Evolutionary conservation across 2,329 filamentous ascomycete species (phyloP).

Genomic region (Neofusicoccum parvum): DNA sequence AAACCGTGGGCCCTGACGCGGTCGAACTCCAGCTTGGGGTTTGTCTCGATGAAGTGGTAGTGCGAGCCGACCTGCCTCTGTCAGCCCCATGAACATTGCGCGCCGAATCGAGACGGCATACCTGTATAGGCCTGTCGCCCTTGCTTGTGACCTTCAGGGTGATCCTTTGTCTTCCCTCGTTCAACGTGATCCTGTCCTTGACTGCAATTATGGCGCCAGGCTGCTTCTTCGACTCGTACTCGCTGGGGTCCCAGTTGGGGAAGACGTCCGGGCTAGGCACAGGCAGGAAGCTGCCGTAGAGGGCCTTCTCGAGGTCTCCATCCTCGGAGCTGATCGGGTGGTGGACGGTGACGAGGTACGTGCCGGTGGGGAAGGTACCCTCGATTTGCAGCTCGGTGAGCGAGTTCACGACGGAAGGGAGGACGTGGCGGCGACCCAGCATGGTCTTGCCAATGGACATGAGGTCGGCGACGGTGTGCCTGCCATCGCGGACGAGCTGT

Average conservation of each 20-base stretch:
- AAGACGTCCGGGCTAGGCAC: constrained; percentile 71
- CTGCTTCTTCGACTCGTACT: constrained; percentile 67
- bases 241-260: constrained; percentile 62
- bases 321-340: constrained; percentile 85
- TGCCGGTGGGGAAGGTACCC: constrained; percentile 87
- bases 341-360: constrained; percentile 92
- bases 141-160: constrained; percentile 77
- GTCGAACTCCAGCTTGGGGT: constrained; percentile 87
- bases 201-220: constrained; percentile 79
- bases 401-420: constrained; percentile 77
- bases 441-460: constrained; percentile 90
- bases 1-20: constrained; percentile 79
- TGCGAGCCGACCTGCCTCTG: constrained; percentile 74
- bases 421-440: constrained; percentile 89
- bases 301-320: constrained; percentile 79
- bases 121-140: constrained; percentile 88
- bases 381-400: constrained; percentile 89
- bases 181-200: constrained; percentile 70
- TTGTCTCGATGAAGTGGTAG: constrained; percentile 96
- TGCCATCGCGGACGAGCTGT: constrained; percentile 90
- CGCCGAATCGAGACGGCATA: constrained; percentile 37
- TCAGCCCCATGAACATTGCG: neutral
- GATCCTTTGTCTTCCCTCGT: constrained; percentile 72
- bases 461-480: constrained; percentile 87
- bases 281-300: constrained; percentile 91